Evolutionary conservation across 1,284 basidiomycete species (phyloP), one percentile per base, ranked within the genome.

Genomic region (Malassezia cuniculi): DNA sequence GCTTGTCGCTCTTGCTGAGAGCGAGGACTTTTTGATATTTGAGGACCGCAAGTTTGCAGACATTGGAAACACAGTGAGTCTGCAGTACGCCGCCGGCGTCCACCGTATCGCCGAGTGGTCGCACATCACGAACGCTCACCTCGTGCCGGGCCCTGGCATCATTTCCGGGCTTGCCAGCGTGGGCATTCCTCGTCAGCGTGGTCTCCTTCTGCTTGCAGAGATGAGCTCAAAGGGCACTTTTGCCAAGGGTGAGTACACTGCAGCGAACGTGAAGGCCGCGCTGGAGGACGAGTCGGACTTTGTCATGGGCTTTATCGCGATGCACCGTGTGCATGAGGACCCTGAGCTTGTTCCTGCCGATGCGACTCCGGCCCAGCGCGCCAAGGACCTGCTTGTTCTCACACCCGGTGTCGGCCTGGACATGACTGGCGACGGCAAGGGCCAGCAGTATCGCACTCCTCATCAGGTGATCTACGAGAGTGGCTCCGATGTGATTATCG

Each of bases 11-110:
- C 76, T 97, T 9, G 80, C 81, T 61, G 64, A 71, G 33, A 80
- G 83, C 68, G 79, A 93, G 55, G 85, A 95, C 61, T 97, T 97
- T 70, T 69, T 94, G 41, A 90, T 95, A 62, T 99, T 97, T 55
- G 90, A 97, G 71, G 93, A 99, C 71, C 75, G 93, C 54, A 99
- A 99, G 70, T 99, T 99, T 63, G 93, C 93, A 16, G 93, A 99
- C 70, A 97, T 99, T 48, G 90, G 90, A 28, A 95, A 95, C 71
- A 97, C 93, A 2, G 93, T 95, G 47, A 78, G 80, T 5, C 72
- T 94, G 20, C 93, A 99, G 68, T 99, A 99, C 72, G 81, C 82
- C 1, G 77, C 81, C 17, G 93, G 93, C 20, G 76, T 93, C 10
- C 83, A 95, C 73, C 82, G 80, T 61, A 97, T 97, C 59, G 80